phyloP scores from a whole-genome alignment of 352 stramenopile species.

The Pythium coloratum region DNA sequence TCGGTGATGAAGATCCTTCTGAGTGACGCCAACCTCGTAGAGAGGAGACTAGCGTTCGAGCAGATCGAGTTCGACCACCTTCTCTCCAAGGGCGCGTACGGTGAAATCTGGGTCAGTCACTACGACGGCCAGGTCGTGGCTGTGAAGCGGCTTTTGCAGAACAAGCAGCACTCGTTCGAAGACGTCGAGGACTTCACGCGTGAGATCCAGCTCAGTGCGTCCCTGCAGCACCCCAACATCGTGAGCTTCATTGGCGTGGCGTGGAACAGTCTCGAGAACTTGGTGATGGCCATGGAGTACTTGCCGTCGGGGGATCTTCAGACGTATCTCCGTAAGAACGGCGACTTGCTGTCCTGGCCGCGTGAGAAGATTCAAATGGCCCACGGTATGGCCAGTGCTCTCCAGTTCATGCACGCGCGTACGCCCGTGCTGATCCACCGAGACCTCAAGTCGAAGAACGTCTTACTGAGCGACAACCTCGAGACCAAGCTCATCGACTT shows the following conservation, averaged over 20 bases:
- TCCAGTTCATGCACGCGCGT: slow-evolving; percentile 14
- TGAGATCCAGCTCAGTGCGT: slow-evolving; percentile 27
- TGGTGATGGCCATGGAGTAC: slow-evolving; percentile 20
- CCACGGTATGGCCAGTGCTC: slow-evolving; percentile 3
- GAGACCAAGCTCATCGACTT: slow-evolving; percentile 17
- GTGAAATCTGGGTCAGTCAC: slow-evolving; percentile 30
- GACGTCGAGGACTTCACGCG: slow-evolving; percentile 18
- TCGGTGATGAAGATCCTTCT: slow-evolving; percentile 10
- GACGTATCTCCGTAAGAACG: not conserved
- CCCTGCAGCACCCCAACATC: slow-evolving; percentile 22
- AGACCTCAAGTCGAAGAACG: slow-evolving; percentile 13
- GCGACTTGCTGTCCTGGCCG: slow-evolving; percentile 8
- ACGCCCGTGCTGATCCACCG: slow-evolving; percentile 12
- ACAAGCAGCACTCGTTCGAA: slow-evolving; percentile 6
- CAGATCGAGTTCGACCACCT: slow-evolving; percentile 13
- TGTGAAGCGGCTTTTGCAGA: slow-evolving; percentile 26
- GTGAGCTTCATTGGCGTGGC: slow-evolving; percentile 21
- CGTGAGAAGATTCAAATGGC: slow-evolving; percentile 13
- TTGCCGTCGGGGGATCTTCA: slow-evolving; percentile 9
- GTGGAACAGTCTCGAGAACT: slow-evolving; percentile 19
- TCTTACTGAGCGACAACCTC: not conserved
- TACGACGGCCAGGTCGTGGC: slow-evolving; percentile 25
- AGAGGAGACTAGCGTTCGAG: slow-evolving; percentile 1
- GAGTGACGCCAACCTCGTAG: not conserved
- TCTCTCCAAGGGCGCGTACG: slow-evolving; percentile 21